phyloP scores from a whole-genome alignment of 1,284 basidiomycete species.

The Hymenochaete sp. region DNA sequence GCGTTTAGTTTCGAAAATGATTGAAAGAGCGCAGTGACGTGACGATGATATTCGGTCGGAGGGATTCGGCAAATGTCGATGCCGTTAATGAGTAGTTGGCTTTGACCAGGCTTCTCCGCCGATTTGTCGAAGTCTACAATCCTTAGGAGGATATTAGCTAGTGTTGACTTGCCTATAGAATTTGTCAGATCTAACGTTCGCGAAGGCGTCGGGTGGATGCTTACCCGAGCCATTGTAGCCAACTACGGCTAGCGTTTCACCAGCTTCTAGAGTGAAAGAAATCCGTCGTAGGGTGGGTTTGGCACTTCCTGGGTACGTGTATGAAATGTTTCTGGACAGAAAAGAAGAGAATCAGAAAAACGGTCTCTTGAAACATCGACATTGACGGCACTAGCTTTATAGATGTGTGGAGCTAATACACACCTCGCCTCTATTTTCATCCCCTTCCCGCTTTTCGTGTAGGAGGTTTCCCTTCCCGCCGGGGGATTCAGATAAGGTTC shows the following conservation, averaged over 20 bases:
- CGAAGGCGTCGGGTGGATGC: conserved; percentile 20
- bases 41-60: conserved; percentile 61
- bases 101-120: conserved; percentile 22
- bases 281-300: conserved; percentile 60
- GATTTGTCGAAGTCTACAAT: conserved; percentile 66
- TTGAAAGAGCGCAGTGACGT: conserved; percentile 73
- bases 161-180: conserved; percentile 65
- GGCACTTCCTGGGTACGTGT: conserved; percentile 64
- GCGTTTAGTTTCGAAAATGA: conserved; percentile 71
- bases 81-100: conserved; percentile 63
- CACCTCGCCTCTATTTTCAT: conserved; percentile 65
- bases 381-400: too few relatives aligned
- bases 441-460: conserved; percentile 41
- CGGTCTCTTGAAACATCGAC: too few relatives aligned
- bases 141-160: conserved; percentile 69
- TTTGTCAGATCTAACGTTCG: background rate
- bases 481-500: conserved; percentile 57
- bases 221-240: conserved; percentile 73
- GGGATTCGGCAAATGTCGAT: conserved; percentile 53
- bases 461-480: conserved; percentile 39
- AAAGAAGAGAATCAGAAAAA: conserved; percentile 9
- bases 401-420: conserved; percentile 16
- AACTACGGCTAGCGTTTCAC: conserved; percentile 75
- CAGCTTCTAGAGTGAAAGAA: conserved; percentile 58
- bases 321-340: conserved; percentile 50